A percentile compares a stretch with the other conserved stretches of the same genome.
Conservation (phyloP, 192 early-diverging fungal genomes). For the Coemansia sp. region DNA sequence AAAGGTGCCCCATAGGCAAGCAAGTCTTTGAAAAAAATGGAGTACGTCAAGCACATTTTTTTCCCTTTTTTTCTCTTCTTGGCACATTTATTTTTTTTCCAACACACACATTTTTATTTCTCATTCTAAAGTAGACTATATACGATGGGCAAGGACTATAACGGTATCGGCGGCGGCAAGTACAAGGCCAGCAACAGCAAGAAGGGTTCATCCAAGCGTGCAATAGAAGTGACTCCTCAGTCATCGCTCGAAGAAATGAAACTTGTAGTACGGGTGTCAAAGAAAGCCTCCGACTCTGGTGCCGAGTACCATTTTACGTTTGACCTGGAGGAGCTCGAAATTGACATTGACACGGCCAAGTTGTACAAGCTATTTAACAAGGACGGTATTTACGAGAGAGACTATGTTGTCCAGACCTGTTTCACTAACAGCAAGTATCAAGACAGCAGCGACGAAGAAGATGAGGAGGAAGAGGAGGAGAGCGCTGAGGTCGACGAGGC, state of each 20-base stretch:
- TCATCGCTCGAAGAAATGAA: neutral
- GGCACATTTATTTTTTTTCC: no score
- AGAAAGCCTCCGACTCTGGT: neutral
- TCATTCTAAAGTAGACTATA: neutral
- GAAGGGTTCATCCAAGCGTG: neutral
- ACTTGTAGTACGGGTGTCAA: slow-evolving; percentile 1
- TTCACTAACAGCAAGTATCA: neutral
- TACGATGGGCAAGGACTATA: neutral
- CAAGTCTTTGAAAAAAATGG: no score
- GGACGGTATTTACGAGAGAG: neutral
- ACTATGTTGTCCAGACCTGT: slow-evolving; percentile 3
- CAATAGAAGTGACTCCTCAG: neutral
- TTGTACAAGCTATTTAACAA: neutral
- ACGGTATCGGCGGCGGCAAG: neutral
- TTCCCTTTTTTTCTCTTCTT: no score
- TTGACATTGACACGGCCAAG: neutral
- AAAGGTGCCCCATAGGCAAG: no score
- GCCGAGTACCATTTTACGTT: neutral
- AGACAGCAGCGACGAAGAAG: neutral
- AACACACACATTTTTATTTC: no score
- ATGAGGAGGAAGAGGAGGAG: neutral
- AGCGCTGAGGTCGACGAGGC: neutral
- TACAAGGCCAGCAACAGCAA: neutral
- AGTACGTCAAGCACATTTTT: no score
- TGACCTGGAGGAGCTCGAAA: neutral